phyloP scores from a whole-genome alignment of 306 rosid genomes.

The Ormosia semicastrata region DNA sequence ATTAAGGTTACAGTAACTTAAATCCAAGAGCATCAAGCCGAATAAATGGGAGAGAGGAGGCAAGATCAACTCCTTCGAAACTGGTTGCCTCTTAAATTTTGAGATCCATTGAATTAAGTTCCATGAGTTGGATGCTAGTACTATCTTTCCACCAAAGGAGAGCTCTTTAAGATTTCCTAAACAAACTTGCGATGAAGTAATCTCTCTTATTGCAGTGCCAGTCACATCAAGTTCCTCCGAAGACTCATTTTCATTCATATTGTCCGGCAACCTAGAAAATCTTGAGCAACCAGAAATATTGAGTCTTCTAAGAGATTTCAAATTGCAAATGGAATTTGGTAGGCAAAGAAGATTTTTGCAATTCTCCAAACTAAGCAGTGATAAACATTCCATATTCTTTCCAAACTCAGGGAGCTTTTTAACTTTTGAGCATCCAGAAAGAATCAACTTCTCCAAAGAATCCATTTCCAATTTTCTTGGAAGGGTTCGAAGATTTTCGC shows the following conservation, averaged over 20 bases:
- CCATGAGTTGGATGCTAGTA: neutral
- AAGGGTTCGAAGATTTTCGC: conserved; percentile 1
- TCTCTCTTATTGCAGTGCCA: conserved; percentile 1
- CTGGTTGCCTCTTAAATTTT: neutral
- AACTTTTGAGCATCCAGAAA: conserved; percentile 3
- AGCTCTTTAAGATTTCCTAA: neutral
- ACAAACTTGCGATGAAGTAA: neutral
- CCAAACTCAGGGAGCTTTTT: conserved; percentile 1
- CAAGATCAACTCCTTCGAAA: neutral
- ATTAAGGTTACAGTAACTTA: neutral
- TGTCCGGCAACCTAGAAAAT: neutral
- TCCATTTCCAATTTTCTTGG: neutral
- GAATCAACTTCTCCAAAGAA: neutral
- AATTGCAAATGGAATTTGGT: conserved; percentile 6
- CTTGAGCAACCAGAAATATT: conserved; percentile 4
- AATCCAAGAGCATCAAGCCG: neutral
- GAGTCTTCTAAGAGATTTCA: conserved; percentile 5
- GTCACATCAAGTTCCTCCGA: conserved; percentile 5
- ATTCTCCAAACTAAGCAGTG: neutral
- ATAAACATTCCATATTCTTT: neutral
- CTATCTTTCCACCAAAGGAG: neutral
- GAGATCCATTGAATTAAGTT: neutral
- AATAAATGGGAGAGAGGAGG: neutral
- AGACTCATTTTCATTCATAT: neutral
- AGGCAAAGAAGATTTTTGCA: conserved; percentile 6